Percentiles rank a stretch among this genome's conserved stretches.
Evolutionary conservation across 2,329 filamentous ascomycete genomes (phyloP).

Genomic region (Lithohypha guttulata): DNA sequence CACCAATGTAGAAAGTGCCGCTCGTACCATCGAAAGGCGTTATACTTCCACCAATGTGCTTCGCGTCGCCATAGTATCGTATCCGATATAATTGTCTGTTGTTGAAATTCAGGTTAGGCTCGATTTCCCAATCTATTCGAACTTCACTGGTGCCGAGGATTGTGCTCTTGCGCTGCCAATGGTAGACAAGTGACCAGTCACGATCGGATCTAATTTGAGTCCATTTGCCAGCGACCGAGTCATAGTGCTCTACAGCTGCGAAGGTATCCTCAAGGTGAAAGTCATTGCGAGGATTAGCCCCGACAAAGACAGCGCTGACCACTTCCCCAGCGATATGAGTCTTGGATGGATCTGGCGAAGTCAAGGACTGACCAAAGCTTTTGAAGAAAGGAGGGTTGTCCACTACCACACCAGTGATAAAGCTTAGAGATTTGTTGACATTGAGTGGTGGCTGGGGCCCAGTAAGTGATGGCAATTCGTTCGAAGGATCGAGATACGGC

Average conservation of each 20-base stretch:
- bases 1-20: slow-evolving; percentile 31
- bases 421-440: slow-evolving; percentile 60
- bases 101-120: slow-evolving; percentile 41
- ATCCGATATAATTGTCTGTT: slow-evolving; percentile 52
- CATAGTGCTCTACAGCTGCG: slow-evolving; percentile 59
- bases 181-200: slow-evolving; percentile 75
- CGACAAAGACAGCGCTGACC: slow-evolving; percentile 63
- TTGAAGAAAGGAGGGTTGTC: slow-evolving; percentile 58
- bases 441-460: slow-evolving; percentile 69
- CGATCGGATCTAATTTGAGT: slow-evolving; percentile 55
- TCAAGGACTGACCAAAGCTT: slow-evolving; percentile 57
- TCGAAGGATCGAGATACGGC: slow-evolving; percentile 46
- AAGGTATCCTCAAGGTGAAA: slow-evolving; percentile 68
- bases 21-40: slow-evolving; percentile 60
- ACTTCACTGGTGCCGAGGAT: slow-evolving; percentile 68
- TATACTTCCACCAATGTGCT: slow-evolving; percentile 51
- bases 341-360: slow-evolving; percentile 41
- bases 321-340: slow-evolving; percentile 50
- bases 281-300: slow-evolving; percentile 83
- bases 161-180: slow-evolving; percentile 63
- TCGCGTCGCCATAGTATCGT: slow-evolving; percentile 75
- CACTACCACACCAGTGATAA: slow-evolving; percentile 68
- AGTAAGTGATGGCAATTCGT: slow-evolving; percentile 32
- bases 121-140: slow-evolving; percentile 69
- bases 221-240: slow-evolving; percentile 46